Evolutionary conservation across 2,329 filamentous ascomycete species (phyloP).

Genomic region (Ceratocystis huliohia): DNA sequence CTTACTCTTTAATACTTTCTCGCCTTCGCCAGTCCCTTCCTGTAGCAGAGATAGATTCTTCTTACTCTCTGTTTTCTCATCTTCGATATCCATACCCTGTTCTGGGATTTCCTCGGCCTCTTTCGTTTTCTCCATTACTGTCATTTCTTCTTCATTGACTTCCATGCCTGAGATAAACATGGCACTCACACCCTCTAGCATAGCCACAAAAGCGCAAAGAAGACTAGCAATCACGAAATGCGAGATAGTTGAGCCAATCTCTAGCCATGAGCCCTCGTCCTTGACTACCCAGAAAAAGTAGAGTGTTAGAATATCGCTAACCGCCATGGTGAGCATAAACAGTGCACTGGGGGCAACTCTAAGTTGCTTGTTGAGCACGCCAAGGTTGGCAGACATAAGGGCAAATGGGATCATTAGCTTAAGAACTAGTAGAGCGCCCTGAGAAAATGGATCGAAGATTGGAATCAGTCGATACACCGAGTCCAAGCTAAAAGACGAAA

Average conservation of each 20-base stretch:
- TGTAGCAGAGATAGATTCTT: background rate
- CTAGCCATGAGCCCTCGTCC: constrained; percentile 92
- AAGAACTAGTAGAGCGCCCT: constrained; percentile 71
- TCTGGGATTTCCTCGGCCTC: background rate
- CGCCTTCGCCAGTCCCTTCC: background rate
- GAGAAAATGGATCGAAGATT: constrained; percentile 85
- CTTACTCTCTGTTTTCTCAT: background rate
- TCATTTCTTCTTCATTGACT: constrained; percentile 33
- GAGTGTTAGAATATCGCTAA: constrained; percentile 81
- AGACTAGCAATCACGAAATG: constrained; percentile 89
- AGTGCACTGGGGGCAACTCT: constrained; percentile 76
- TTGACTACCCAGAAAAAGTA: constrained; percentile 97
- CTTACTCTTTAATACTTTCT: background rate
- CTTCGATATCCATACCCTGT: background rate
- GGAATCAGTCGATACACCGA: constrained; percentile 79
- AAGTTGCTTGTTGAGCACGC: constrained; percentile 73
- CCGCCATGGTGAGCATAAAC: constrained; percentile 88
- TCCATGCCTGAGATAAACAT: constrained; percentile 70
- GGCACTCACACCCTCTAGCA: constrained; percentile 73
- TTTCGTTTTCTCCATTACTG: constrained; percentile 23
- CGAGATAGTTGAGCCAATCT: constrained; percentile 92
- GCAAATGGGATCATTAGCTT: constrained; percentile 92
- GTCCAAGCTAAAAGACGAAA: constrained; percentile 88
- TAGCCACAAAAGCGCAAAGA: constrained; percentile 80
- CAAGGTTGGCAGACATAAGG: constrained; percentile 84